Evolutionary conservation across 228 moss, liverwort and hornwort species (phyloP).

Genomic region (Sphagnum fallax): DNA sequence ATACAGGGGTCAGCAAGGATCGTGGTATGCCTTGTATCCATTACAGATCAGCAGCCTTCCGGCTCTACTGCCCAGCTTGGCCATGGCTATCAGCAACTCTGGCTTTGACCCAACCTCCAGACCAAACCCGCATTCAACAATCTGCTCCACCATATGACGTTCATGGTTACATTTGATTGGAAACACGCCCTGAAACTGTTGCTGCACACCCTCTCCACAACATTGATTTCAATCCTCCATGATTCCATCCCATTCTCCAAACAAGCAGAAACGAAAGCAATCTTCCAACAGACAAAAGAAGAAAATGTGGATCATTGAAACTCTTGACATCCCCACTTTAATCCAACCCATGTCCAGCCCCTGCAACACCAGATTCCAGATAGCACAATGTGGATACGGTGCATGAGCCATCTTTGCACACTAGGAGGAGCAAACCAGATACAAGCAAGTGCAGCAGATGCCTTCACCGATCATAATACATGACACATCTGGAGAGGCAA

Average conservation of each 20-base stretch:
- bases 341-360: background rate
- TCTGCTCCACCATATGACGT: conserved; percentile 55
- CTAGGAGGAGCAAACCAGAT: too few relatives aligned
- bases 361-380: too few relatives aligned
- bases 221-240: conserved; percentile 30
- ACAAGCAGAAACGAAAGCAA: conserved; percentile 18
- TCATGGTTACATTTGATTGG: conserved; percentile 92
- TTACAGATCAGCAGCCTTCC: conserved; percentile 83
- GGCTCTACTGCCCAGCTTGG: conserved; percentile 57
- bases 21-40: conserved; percentile 79
- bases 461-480: too few relatives aligned
- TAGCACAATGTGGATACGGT: too few relatives aligned
- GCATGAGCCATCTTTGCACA: too few relatives aligned
- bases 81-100: conserved; percentile 70
- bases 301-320: background rate
- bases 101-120: conserved; percentile 85
- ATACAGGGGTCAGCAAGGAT: conserved; percentile 23
- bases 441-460: too few relatives aligned
- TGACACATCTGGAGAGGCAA: too few relatives aligned
- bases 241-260: conserved; percentile 10
- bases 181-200: conserved; percentile 82
- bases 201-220: conserved; percentile 59
- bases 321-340: too few relatives aligned
- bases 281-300: conserved; percentile 32
- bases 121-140: conserved; percentile 73